Conservation (phyloP, 2,329 filamentous ascomycete species). For the Meredithiella fracta region DNA sequence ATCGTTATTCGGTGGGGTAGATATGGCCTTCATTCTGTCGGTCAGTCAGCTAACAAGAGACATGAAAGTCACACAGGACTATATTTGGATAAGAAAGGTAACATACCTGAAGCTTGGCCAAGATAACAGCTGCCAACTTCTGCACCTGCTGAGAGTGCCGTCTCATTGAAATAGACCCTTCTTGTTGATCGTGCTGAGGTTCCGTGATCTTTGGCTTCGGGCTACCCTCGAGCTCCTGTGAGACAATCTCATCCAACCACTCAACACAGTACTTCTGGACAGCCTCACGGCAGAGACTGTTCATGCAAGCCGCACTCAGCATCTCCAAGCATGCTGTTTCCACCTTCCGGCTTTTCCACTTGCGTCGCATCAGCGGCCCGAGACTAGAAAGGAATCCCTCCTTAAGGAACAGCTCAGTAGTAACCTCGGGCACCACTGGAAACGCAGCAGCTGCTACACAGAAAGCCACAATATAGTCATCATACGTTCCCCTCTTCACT, state of each 20-base stretch:
- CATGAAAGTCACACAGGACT: slow-evolving; percentile 12
- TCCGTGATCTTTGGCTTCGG: slow-evolving; percentile 24
- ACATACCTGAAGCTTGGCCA: slow-evolving; percentile 52
- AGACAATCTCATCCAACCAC: slow-evolving; percentile 75
- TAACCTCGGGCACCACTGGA: slow-evolving; percentile 63
- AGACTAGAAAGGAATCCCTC: slow-evolving; percentile 72
- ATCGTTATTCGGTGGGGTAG: slow-evolving; percentile 25
- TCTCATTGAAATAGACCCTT: slow-evolving; percentile 42
- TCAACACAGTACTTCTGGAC: slow-evolving; percentile 70
- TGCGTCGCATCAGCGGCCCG: slow-evolving; percentile 58
- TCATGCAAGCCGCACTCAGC: slow-evolving; percentile 81
- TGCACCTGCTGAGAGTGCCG: slow-evolving; percentile 45
- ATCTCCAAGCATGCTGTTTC: slow-evolving; percentile 78
- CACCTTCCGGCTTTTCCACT: slow-evolving; percentile 70
- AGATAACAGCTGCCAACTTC: slow-evolving; percentile 54
- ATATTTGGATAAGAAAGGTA: neutral
- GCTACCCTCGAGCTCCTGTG: slow-evolving; percentile 46
- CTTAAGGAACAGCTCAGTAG: slow-evolving; percentile 64
- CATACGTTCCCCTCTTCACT: slow-evolving; percentile 58
- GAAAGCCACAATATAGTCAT: slow-evolving; percentile 81
- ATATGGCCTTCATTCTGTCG: slow-evolving; percentile 37
- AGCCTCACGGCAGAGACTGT: slow-evolving; percentile 63
- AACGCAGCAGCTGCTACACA: slow-evolving; percentile 84
- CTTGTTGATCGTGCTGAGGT: slow-evolving; percentile 40
- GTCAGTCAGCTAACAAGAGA: slow-evolving; percentile 28